Base-by-base conservation (phyloP, 2,329 filamentous ascomycete genomes). In the Pseudogymnoascus sp. region DNA sequence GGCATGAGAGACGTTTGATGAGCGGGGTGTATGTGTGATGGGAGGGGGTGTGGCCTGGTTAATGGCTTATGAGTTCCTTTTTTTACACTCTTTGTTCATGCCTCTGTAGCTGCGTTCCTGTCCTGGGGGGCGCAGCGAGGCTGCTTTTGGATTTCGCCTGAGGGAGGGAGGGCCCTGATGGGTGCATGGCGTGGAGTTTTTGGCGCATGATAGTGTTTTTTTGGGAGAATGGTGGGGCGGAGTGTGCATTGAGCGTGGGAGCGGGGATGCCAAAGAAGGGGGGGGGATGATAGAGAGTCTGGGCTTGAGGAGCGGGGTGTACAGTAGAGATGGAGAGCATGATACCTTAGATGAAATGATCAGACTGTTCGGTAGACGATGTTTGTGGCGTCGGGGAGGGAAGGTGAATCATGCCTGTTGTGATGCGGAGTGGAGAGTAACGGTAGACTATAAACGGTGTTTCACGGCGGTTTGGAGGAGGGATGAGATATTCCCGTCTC, bases 311-410 rank as follows among this genome's bases (percentile, higher is more conserved):
- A 11, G 28, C 7, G 42, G 28, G 49, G 25, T 55, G 49, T 55
- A 55, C 14, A 55, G 49, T 55, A 55, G n/a, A 2, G 25, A 33
- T 55, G 11, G 49, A 35, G 30, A 55, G 49, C 28, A 55, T 55
- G 49, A 33, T 55, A 55, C 49, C 49, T 55, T 55, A 55, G 49
- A 55, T 55, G 49, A 55, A 55, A 55, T 55, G 49, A 55, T 55
- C 49, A 55, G 49, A 55, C 49, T 55, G 28, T 55, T 55, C 16
- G 33, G 28, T 8, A 33, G 28, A 19, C 28, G 5, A 19, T 55
- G 49, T 35, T 55, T 55, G 16, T 55, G 49, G 28, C 49, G 25
- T 55, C 28, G 45, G 25, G 28, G n/a, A 12, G 49, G 49, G 16
- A 33, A 33, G 28, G 5, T 35, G 28, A 55, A 33, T 7, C 49